Evolutionary conservation across 768 basidiomycete species (phyloP).

Genomic region (Solioccasus polychromus): DNA sequence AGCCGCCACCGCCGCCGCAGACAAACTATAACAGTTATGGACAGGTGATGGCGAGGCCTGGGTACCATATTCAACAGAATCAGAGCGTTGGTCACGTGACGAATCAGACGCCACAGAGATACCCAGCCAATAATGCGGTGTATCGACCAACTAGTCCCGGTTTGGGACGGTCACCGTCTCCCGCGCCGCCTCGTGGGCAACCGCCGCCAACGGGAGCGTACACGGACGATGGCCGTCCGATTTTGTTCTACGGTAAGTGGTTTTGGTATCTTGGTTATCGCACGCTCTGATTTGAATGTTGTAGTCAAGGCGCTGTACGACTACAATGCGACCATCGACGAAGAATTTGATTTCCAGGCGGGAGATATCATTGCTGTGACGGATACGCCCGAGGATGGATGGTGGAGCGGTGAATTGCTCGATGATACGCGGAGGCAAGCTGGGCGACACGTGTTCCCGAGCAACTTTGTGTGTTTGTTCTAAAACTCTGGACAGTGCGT

Average conservation of each 20-base stretch:
- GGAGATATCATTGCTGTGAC: constrained; percentile 97
- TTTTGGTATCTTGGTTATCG: not conserved
- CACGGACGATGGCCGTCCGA: constrained; percentile 77
- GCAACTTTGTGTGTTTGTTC: constrained; percentile 84
- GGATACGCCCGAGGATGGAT: constrained; percentile 91
- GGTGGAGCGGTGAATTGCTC: constrained; percentile 93
- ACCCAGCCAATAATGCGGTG: constrained; percentile 16
- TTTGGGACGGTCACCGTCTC: constrained; percentile 48
- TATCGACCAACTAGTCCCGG: constrained; percentile 46
- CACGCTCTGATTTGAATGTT: not conserved
- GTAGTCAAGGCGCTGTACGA: constrained; percentile 89
- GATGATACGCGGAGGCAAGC: constrained; percentile 69
- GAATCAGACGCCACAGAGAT: constrained; percentile 31
- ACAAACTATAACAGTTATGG: constrained; percentile 9
- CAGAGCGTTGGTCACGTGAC: constrained; percentile 29
- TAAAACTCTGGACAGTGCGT: constrained; percentile 29
- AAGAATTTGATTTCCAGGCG: constrained; percentile 95
- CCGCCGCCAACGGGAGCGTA: constrained; percentile 66
- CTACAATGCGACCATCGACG: constrained; percentile 78
- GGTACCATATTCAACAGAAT: constrained; percentile 10
- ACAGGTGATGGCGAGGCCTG: not conserved
- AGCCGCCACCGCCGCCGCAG: constrained; percentile 10
- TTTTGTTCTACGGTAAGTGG: constrained; percentile 83
- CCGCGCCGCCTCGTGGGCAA: constrained; percentile 37
- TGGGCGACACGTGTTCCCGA: constrained; percentile 80